Base-by-base conservation (phyloP, 2,329 filamentous ascomycete species). In the Cercospora berteroae region DNA sequence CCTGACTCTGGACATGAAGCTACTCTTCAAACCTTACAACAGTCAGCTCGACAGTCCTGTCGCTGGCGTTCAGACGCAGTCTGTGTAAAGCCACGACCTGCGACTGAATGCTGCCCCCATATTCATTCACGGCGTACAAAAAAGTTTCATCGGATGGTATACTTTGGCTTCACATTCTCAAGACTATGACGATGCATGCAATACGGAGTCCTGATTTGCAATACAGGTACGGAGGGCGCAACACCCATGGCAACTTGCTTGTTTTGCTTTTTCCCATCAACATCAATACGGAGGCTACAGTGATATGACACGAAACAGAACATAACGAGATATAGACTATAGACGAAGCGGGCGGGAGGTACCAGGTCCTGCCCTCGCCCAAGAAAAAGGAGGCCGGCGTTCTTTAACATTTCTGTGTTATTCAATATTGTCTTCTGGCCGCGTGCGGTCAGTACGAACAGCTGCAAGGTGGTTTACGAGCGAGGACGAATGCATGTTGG, bases 1-100 rank as follows among this genome's bases (percentile, higher is more conserved):
- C 70, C 82, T 90, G 72, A 90, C 87, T 7, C 82, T 92, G 68
- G 86, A 92, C 78, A 90, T 92, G 89, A 87, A 87, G 74, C 83
- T 88, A 73, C 82, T 93, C 60, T 92, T 92, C 77, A 87, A 84
- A 74, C 89, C 89, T 16, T 82, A 83, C 76, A 77, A 79, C 65
- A 74, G 74, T 55, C 73, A 75, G 52, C 58, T 74, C 62, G 74
- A 78, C 66, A 76, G 75, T 61, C 75, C 75, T n/a, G 71, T 77
- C 25, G 74, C 72, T 63, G 73, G 75, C 50, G 70, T 78, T 42
- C 75, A 74, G 66, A 77, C 77, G 18, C 66, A 72, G 61, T 68
- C 66, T 50, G 63, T 72, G 10, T 70, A 72, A 60, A 48, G 36
- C 64, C 60, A 61, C 66, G n/a, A 64, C 66, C 13, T 62, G 67